Evolutionary conservation across 768 basidiomycete genomes (phyloP).

Genomic region (Suillus occidentalis): DNA sequence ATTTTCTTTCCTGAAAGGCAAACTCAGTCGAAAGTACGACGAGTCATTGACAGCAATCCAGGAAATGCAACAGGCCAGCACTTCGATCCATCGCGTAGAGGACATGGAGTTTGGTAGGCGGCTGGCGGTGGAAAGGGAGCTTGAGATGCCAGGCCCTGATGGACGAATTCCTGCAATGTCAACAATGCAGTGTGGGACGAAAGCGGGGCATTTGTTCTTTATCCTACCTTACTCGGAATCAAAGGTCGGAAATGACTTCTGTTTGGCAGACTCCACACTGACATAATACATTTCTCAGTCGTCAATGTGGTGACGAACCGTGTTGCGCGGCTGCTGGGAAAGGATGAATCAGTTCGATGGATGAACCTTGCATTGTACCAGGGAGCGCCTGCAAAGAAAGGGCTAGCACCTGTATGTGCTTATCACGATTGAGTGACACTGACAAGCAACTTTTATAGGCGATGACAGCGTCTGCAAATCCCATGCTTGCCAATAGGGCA

Average conservation of each 20-base stretch:
- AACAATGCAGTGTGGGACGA: constrained; percentile 96
- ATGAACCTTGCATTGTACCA: constrained; percentile 89
- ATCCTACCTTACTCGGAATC: constrained; percentile 91
- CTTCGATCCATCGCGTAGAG: constrained; percentile 87
- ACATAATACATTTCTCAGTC: constrained; percentile 46
- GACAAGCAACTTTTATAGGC: constrained; percentile 45
- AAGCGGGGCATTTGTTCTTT: constrained; percentile 90
- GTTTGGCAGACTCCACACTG: constrained; percentile 6
- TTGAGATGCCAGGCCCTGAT: constrained; percentile 81
- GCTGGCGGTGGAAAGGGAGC: constrained; percentile 88
- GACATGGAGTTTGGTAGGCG: constrained; percentile 99
- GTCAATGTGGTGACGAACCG: constrained; percentile 95
- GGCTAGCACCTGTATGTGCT: constrained; percentile 66
- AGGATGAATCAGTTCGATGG: constrained; percentile 92
- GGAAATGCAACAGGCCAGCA: constrained; percentile 99
- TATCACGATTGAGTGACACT: constrained; percentile 6
- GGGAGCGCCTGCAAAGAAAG: constrained; percentile 88
- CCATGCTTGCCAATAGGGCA: constrained; percentile 82
- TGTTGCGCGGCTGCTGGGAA: constrained; percentile 83
- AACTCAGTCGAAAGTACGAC: constrained; percentile 90
- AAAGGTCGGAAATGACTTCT: constrained; percentile 61
- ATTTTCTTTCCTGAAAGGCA: constrained; percentile 89
- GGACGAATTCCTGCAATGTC: constrained; percentile 72
- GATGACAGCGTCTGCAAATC: constrained; percentile 95
- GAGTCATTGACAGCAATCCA: constrained; percentile 91